Percentiles rank a stretch among this genome's conserved stretches.
These are phyloP conservation scores for Theileria sp. DNA, from an alignment of 169 alveolate genomes.

Conservation along the genomic window DNA sequence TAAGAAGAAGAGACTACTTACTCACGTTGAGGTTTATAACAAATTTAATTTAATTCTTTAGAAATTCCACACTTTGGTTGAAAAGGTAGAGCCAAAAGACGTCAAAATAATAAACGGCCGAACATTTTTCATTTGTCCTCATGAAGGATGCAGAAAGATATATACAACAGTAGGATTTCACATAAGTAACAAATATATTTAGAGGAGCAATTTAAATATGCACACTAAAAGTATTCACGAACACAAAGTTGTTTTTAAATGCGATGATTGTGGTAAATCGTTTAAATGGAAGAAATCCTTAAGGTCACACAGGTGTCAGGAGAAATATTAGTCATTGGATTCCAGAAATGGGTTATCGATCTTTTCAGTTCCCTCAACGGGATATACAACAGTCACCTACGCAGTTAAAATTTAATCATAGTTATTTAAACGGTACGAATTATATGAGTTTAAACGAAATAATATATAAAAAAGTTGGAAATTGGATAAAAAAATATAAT, in stretches of 20 bases:
- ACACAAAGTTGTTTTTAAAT: background rate
- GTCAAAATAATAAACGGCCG: background rate
- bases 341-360: conserved; percentile 79
- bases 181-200: background rate
- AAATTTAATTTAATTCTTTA: background rate
- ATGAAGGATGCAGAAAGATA: conserved; percentile 49
- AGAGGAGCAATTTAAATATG: conserved; percentile 43
- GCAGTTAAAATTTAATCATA: background rate
- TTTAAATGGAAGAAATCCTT: conserved; percentile 39
- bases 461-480: background rate
- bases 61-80: background rate
- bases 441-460: background rate
- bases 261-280: conserved; percentile 43
- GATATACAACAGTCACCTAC: conserved; percentile 79
- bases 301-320: conserved; percentile 36
- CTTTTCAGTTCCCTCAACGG: conserved; percentile 84
- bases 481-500: background rate
- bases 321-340: conserved; percentile 38
- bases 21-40: conserved; percentile 4
- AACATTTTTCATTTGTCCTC: conserved; percentile 34
- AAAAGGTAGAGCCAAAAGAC: background rate
- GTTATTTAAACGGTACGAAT: background rate
- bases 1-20: conserved; percentile 12
- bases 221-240: conserved; percentile 39
- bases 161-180: conserved; percentile 44